Conservation (phyloP, 2,329 filamentous ascomycete genomes). For the Cladosporium cucumerinum region DNA sequence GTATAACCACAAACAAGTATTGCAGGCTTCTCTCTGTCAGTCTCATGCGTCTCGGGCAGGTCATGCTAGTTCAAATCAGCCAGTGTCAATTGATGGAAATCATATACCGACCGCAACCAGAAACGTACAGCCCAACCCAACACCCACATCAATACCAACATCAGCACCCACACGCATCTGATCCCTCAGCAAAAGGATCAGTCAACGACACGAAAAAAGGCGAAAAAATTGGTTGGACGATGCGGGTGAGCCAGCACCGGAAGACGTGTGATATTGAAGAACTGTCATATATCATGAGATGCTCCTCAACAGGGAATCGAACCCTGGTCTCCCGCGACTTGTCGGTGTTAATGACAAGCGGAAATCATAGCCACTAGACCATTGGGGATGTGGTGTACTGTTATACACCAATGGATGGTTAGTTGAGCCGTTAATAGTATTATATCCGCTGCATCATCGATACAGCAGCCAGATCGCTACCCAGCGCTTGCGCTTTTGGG, state of each 20-base stretch:
- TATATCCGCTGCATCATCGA: too few relatives aligned
- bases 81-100: background rate
- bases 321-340: slow-evolving; percentile 17
- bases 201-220: background rate
- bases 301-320: slow-evolving; percentile 16
- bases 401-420: slow-evolving; percentile 1
- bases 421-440: too few relatives aligned
- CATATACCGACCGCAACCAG: background rate
- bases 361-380: slow-evolving; percentile 17
- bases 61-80: too few relatives aligned
- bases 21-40: background rate
- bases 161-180: background rate
- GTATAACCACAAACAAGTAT: background rate
- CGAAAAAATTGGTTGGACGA: background rate
- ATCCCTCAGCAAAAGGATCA: background rate
- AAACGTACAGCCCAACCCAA: background rate
- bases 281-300: slow-evolving; percentile 9
- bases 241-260: slow-evolving; percentile 10
- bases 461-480: too few relatives aligned
- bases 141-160: too few relatives aligned
- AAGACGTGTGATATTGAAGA: slow-evolving; percentile 8
- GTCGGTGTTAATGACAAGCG: slow-evolving; percentile 14
- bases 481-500: too few relatives aligned
- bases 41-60: background rate
- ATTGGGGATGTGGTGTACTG: slow-evolving; percentile 12